phyloP scores from a whole-genome alignment of 1,139 yeast genomes.

The Debaryomyces sp. region DNA sequence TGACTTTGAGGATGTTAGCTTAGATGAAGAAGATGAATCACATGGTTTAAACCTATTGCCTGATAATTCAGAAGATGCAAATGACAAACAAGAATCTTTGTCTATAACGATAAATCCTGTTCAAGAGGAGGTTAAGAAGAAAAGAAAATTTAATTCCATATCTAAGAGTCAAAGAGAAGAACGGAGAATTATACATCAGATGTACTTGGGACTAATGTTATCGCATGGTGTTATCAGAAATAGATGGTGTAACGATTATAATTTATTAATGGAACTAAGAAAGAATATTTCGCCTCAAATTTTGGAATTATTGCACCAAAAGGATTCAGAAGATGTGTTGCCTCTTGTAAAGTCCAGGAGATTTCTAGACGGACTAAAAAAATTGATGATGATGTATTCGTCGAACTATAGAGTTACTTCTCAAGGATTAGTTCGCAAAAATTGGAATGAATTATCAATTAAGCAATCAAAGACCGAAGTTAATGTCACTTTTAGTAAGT shows the following conservation, averaged over 20 bases:
- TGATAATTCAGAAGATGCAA: slow-evolving; percentile 23
- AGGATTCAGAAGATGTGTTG: slow-evolving; percentile 23
- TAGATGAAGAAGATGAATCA: slow-evolving; percentile 13
- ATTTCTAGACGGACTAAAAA: slow-evolving; percentile 73
- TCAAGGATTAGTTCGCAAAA: slow-evolving; percentile 49
- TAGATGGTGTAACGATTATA: slow-evolving; percentile 66
- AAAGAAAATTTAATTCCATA: slow-evolving; percentile 37
- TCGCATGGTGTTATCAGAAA: slow-evolving; percentile 70
- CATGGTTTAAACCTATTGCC: slow-evolving; percentile 22
- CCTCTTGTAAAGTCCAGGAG: slow-evolving; percentile 61
- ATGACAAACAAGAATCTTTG: slow-evolving; percentile 16
- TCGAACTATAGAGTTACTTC: slow-evolving; percentile 55
- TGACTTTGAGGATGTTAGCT: slow-evolving; percentile 35
- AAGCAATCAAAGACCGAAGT: slow-evolving; percentile 24
- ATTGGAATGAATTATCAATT: slow-evolving; percentile 58
- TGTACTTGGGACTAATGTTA: slow-evolving; percentile 58
- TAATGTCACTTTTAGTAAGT: slow-evolving; percentile 37
- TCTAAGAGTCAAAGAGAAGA: slow-evolving; percentile 55
- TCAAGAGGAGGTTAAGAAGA: slow-evolving; percentile 15
- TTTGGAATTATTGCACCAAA: slow-evolving; percentile 52
- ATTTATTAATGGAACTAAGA: slow-evolving; percentile 40
- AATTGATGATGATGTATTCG: slow-evolving; percentile 65
- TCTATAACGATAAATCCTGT: slow-evolving; percentile 19
- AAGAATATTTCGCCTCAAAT: slow-evolving; percentile 50
- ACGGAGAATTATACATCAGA: slow-evolving; percentile 61